Evolutionary conservation across 2,329 filamentous ascomycete species (phyloP).

Genomic region (Ceratocystis cacaofunesta): DNA sequence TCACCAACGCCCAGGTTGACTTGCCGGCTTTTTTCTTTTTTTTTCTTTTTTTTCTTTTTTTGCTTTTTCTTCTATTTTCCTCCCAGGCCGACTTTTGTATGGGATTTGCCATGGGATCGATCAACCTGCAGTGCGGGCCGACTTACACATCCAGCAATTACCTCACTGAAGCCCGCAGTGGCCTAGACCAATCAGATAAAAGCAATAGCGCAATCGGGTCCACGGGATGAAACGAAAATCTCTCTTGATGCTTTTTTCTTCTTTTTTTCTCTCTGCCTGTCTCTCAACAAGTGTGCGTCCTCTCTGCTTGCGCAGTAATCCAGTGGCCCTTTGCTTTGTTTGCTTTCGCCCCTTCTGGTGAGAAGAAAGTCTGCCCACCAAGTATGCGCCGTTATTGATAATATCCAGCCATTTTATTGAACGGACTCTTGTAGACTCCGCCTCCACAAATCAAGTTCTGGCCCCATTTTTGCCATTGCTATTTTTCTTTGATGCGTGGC

Average conservation of each 20-base stretch:
- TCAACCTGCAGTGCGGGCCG: neutral
- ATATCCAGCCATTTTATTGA: neutral
- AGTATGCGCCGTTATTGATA: neutral
- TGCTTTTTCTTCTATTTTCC: neutral
- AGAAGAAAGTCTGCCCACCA: neutral
- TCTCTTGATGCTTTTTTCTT: neutral
- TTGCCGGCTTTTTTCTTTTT: neutral
- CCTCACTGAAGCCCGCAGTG: neutral
- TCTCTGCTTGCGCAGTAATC: neutral
- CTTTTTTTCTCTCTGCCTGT: neutral
- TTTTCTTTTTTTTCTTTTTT: neutral
- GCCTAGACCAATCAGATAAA: neutral
- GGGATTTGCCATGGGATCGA: constrained; percentile 1
- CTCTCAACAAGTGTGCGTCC: neutral
- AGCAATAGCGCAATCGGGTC: neutral
- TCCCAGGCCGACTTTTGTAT: neutral
- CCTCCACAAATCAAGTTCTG: neutral
- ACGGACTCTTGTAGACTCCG: neutral
- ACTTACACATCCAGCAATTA: constrained; percentile 7
- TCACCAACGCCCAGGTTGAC: no score
- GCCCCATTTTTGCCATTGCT: neutral
- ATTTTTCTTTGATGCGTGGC: neutral
- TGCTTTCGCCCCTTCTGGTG: neutral
- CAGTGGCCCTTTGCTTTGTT: neutral
- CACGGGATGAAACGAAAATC: neutral